Base-by-base conservation (phyloP, 2,329 filamentous ascomycete genomes). In the Hirsutella thompsonii region DNA sequence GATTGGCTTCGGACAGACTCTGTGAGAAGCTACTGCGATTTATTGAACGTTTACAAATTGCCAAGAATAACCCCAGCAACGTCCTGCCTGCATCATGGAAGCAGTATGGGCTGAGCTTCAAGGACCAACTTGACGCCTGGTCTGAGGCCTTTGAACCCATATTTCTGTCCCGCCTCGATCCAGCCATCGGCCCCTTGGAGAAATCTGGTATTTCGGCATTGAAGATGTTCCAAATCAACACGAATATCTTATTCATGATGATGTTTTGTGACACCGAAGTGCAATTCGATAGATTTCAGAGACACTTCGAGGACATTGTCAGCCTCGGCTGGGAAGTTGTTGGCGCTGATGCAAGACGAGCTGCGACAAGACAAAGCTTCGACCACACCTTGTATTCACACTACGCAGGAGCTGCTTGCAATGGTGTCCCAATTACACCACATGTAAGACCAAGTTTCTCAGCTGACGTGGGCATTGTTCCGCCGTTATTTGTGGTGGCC, bases 401-500 rank as follows among this genome's bases (percentile, higher is more conserved):
- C 40, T 32, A 29, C 40, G 32, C 41, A 47, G 48, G 30, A 62
- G 61, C 39, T 59, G 57, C 40, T 68, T 65, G 44, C 60, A 59
- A 9, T 8, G 61, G 64, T 35, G 60, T 62, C 26, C 68, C 67
- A 43, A 61, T 61, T 6, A 61, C 70, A 0, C 56, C 56, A 26
- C 72, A 76, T 47, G 70, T 77, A 51, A 76, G 74, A 52, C 70
- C 74, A 2, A 74, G 70, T 48, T 83, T 83, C 55, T 76, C 74
- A 35, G 70, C 78, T 20, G 76, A 81, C 39, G 57, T 79, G 10
- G 79, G 78, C 16, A 74, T 83, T 41, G 68, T 83, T 4, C 72
- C 77, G 3, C 75, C 77, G 1, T 64, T 83, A 1, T 82, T 76
- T 47, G 68, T 81, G 5, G 72, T 78, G n/a, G 78, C 74, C 6